Percentiles rank a stretch among this genome's conserved stretches.
Evolutionary conservation across 2,329 filamentous ascomycete species (phyloP).

Genomic region (Fusarium sp.): DNA sequence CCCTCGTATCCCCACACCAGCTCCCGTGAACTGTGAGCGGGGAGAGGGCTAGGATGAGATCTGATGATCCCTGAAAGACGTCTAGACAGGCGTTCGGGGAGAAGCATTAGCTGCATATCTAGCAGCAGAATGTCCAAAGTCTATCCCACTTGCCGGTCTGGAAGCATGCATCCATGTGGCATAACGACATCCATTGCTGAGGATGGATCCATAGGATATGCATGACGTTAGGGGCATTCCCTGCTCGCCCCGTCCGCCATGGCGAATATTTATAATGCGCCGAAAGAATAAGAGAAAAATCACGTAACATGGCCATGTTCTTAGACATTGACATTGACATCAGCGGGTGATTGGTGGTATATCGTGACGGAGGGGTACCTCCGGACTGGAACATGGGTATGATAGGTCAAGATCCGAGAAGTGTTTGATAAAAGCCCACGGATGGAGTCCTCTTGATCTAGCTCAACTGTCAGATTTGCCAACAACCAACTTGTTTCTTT

Average conservation of each 20-base stretch:
- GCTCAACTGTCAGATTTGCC: constrained; percentile 36
- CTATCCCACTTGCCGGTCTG: constrained; percentile 4
- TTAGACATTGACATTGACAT: constrained; percentile 19
- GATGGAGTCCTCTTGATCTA: constrained; percentile 38
- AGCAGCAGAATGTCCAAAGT: constrained; percentile 13
- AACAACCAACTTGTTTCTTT: constrained; percentile 40
- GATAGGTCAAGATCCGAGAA: constrained; percentile 22
- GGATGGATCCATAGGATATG: constrained; percentile 1
- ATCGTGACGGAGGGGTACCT: constrained; percentile 22
- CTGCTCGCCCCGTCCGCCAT: constrained; percentile 1
- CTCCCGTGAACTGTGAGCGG: constrained; percentile 10
- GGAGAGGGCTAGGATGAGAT: constrained; percentile 25
- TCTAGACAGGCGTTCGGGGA: constrained; percentile 20
- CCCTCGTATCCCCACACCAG: constrained; percentile 23
- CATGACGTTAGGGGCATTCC: constrained; percentile 7
- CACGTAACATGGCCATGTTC: constrained; percentile 1
- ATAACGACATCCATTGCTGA: constrained; percentile 4
- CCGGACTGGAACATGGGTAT: constrained; percentile 28
- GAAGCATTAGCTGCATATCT: constrained; percentile 27
- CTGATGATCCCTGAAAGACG: constrained; percentile 22
- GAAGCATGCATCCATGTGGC: not conserved
- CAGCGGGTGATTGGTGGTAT: constrained; percentile 15
- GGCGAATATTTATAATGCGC: constrained; percentile 13
- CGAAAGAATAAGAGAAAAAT: constrained; percentile 24
- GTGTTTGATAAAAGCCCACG: constrained; percentile 17